Base-by-base conservation (phyloP, 2,329 filamentous ascomycete genomes). In the Bipolaris bicolor region DNA sequence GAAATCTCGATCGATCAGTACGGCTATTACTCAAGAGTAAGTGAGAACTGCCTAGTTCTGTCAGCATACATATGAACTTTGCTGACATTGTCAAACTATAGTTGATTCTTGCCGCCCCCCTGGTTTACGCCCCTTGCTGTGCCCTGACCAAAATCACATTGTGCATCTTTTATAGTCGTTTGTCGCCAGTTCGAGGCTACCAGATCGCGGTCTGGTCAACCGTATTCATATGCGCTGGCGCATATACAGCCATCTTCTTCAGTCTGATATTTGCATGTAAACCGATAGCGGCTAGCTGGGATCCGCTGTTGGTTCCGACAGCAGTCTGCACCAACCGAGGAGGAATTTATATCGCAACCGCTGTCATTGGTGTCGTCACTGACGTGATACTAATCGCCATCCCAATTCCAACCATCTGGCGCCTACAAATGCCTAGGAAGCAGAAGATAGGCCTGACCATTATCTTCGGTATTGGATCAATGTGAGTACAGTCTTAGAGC, bases 221-320 rank as follows among this genome's bases (percentile, higher is more conserved):
- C 18, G 45, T 64, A 20, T 55, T 66, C 36, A 33, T 70, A 49
- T 63, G 60, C 24, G 41, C 66, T 13, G 60, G 61, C 15, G 60
- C 60, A 31, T 66, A 66, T 40, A 57, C 57, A 2, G 58, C 54
- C n/a, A 57, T 67, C n/a, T 65, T 67, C 39, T 68, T 70, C 54
- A 59, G 59, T 37, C 49, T 68, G 4, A 6, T 70, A 5, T 69
- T 69, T 26, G 60, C 68, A 13, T 70, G 67, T 44, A 55, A 52
- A 24, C 68, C 65, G 3, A 63, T 70, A 39, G 52, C 60, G 13
- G 62, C 57, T 13, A 65, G 58, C 33, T 69, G 62, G 61, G 58
- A 70, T 47, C 57, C 58, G 10, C 41, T 59, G 6, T 41, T 69
- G 9, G 39, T 55, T n/a, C 5, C 51, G 10, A 48, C 18, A 10